These are phyloP conservation scores for Sherardia arvensis DNA, from an alignment of 257 asterid genomes.

Conservation along the genomic window DNA sequence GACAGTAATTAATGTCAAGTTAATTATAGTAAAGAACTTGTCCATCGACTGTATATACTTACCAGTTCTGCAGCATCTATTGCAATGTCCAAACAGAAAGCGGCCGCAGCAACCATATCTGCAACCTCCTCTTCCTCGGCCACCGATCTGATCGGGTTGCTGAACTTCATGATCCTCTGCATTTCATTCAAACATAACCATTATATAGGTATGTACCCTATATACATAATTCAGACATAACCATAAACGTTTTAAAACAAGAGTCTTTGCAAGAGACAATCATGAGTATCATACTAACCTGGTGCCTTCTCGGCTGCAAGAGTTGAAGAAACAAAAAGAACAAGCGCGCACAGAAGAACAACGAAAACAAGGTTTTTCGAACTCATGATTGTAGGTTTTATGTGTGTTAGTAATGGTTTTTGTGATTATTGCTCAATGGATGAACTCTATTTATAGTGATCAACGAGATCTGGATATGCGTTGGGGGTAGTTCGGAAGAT, in stretches of 20 bases:
- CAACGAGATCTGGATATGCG: not conserved
- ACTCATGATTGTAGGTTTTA: conserved; percentile 4
- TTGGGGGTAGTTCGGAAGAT: not conserved
- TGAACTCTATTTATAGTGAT: not conserved
- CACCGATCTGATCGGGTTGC: not conserved
- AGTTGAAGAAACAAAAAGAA: conserved; percentile 6
- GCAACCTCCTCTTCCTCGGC: not conserved
- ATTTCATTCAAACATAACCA: not conserved
- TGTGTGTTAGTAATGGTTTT: not conserved
- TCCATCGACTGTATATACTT: not conserved
- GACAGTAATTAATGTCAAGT: not conserved
- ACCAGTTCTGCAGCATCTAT: conserved; percentile 11
- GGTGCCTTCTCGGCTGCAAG: conserved; percentile 4
- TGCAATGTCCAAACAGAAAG: not conserved
- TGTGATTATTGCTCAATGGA: not conserved
- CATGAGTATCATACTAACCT: not conserved
- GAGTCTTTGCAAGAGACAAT: not conserved
- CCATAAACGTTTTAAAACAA: no score
- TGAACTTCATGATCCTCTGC: conserved; percentile 3
- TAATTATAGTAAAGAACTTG: not conserved
- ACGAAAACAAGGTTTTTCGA: conserved; percentile 5
- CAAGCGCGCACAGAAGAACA: not conserved
- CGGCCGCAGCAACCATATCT: conserved; percentile 3
- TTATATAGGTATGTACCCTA: no score
- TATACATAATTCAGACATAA: no score